These are phyloP conservation scores for Tricholoma hemisulphureum DNA, from an alignment of 768 basidiomycete species.

Conservation along the genomic window DNA sequence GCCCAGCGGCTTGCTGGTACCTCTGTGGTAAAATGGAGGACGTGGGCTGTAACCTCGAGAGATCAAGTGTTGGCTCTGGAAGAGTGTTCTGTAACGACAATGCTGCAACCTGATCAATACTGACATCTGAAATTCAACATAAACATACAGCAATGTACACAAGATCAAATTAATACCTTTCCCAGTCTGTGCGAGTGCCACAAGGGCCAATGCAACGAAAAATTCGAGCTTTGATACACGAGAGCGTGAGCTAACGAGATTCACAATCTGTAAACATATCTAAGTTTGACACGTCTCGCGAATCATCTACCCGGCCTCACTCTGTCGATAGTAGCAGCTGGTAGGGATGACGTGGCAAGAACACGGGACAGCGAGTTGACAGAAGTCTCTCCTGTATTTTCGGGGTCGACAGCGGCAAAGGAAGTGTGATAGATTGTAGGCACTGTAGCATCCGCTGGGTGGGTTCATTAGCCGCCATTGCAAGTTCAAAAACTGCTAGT, in stretches of 20 bases:
- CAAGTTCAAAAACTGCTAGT: constrained; percentile 6
- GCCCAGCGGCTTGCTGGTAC: constrained; percentile 44
- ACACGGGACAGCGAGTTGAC: constrained; percentile 82
- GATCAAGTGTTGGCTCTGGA: constrained; percentile 70
- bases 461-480: constrained; percentile 8
- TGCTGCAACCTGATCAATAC: constrained; percentile 77
- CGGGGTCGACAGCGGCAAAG: constrained; percentile 71
- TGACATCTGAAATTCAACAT: constrained; percentile 52
- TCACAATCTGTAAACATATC: constrained; percentile 68
- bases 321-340: constrained; percentile 80
- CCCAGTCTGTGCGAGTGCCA: constrained; percentile 79
- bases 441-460: constrained; percentile 72
- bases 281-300: background rate
- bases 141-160: background rate
- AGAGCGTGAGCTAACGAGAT: constrained; percentile 77
- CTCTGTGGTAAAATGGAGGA: constrained; percentile 42
- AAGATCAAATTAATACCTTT: constrained; percentile 49
- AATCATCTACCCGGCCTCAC: constrained; percentile 37
- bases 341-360: constrained; percentile 71
- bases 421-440: constrained; percentile 76
- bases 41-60: constrained; percentile 51
- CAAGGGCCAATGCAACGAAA: constrained; percentile 86
- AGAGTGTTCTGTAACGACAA: constrained; percentile 76
- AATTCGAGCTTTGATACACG: constrained; percentile 88
- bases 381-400: constrained; percentile 71